Base-by-base conservation (phyloP, 495 filamentous ascomycete genomes). In the Cladorrhinum samala region DNA sequence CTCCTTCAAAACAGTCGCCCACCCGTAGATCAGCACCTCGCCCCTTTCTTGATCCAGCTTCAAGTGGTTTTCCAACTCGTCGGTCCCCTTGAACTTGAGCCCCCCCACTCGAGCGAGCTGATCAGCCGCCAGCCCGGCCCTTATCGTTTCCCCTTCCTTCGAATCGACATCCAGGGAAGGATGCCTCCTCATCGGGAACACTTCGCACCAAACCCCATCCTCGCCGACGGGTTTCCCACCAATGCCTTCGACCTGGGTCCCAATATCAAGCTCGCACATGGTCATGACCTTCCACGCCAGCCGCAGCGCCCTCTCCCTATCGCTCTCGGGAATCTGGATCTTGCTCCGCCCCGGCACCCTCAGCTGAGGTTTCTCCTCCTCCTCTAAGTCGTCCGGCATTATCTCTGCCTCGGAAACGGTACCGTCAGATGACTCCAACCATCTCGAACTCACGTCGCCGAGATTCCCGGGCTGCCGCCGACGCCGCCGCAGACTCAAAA, bases 1-100 rank as follows among this genome's bases (percentile, higher is more conserved):
- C 46, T 69, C 62, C 37, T 68, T 69, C 21, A 72, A 40, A 30
- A 72, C 57, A n/a, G 57, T 58, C 11, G 60, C 62, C 38, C 65
- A 57, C 50, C 67, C 63, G 25, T 61, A 72, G 14, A 72, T 46
- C 13, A 63, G 54, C 5, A 72, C 58, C 8, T 59, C 45, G 3
- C 62, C 66, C 9, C 24, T 21, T 19, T 58, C 60, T 40, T 60
- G 52, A 36, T 72, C 60, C 1, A 72, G 46, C 37, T 44, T 63
- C 8, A 72, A 51, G 30, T 72, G 70, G 21, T 59, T 47, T 24
- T 56, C 49, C 37, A 72, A 49, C 20, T 71, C 65, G 50, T 65
- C 57, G 11, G 70, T 71, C 21, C 58, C 57, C 23, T 57, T 40
- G 45, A 72, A 53, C 30, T 53, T 63, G 9, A 72, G 41, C 2